Evolutionary conservation across 176 grass and related monocot genomes (phyloP), one percentile per base, ranked within the genome.

Genomic region (Guadua angustifolia): DNA sequence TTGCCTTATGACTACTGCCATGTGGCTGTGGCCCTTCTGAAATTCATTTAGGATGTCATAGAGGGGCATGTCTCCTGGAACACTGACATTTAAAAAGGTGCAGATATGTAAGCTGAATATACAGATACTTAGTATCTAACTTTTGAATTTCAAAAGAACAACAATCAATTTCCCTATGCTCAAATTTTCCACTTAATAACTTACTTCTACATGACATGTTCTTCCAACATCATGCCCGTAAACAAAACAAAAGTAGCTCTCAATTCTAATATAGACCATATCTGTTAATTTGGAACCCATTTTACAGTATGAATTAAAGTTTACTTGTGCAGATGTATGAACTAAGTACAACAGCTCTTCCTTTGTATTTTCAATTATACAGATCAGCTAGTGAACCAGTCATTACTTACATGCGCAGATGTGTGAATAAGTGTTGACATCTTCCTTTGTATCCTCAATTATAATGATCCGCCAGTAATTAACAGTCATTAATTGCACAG

Each of bases 11-110:
- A 99, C 96, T 3, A 95, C 93, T n/a, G 96, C 89, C 93, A 95
- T 95, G 83, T 98, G 96, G 83, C 96, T 98, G 53, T 98, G 96
- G 26, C 96, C 96, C 88, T 98, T 95, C 84, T 98, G 96, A 77
- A 95, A 98, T 75, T 98, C 96, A 58, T 98, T 98, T 29, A 98
- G 83, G 86, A 98, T 98, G 88, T 98, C 93, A 73, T 98, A 98
- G 26, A 98, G 87, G 45, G 93, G 96, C 91, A 95, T 87, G 57
- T 98, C 89, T 94, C 92, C 96, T 11, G 75, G 58, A 83, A 95
- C 91, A 68, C 96, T 98, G 83, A 12, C 58, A 75, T 90, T 76
- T 66, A 83, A 61, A 40, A 84, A 84, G 63, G 45, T 22, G 13
- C 19, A 73, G 5, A 63, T 16, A 7, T 22, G 82, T 89, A 64